Evolutionary conservation across 2,329 filamentous ascomycete genomes (phyloP), one percentile per base, ranked within the genome.

Genomic region (Calonectria ilicicola): DNA sequence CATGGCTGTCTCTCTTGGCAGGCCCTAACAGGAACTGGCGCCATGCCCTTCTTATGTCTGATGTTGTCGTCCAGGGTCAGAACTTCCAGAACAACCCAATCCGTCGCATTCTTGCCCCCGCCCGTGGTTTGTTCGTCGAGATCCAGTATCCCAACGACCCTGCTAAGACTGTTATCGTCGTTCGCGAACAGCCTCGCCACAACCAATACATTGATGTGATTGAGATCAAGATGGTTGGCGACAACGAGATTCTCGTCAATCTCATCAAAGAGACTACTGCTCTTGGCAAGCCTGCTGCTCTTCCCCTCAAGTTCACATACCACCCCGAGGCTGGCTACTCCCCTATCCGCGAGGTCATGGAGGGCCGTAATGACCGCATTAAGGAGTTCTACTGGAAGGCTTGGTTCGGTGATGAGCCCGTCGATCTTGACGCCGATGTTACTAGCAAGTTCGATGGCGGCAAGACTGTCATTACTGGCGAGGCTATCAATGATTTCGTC

Each of bases 371-470:
- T 83, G 96, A 99, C 82, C 94, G 95, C 76, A 98, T 99, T 89
- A 99, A 99, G 89, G 95, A 98, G 85, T 99, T 99, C 84, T 99
- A 99, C 89, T 99, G 98, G 92, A 93, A 93, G 78, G 93, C 97
- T 77, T 99, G 97, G 97, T 99, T 99, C 80, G 97, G 95, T 49
- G 90, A 96, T 72, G 96, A 98, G 81, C 85, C 89, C 51, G 89
- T 97, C 64, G 93, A 97, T 68, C 94, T 98, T 68, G 93, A 98
- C 80, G 93, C 94, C 19, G 89, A 94, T 42, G 94, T 98, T 65
- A 96, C 95, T 7, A 93, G 94, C 81, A 93, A 92, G 78, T 99
- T 99, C 81, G 95, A 97, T 77, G 97, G 97, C 81, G 97, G 97
- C 76, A 92, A 93, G 78, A 91, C 95, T 6, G 95, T 91, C 29